A percentile compares a stretch with the other conserved stretches of the same genome.
Evolutionary conservation across 1,284 basidiomycete species (phyloP).

Genomic region (Cystobasidium sp.): DNA sequence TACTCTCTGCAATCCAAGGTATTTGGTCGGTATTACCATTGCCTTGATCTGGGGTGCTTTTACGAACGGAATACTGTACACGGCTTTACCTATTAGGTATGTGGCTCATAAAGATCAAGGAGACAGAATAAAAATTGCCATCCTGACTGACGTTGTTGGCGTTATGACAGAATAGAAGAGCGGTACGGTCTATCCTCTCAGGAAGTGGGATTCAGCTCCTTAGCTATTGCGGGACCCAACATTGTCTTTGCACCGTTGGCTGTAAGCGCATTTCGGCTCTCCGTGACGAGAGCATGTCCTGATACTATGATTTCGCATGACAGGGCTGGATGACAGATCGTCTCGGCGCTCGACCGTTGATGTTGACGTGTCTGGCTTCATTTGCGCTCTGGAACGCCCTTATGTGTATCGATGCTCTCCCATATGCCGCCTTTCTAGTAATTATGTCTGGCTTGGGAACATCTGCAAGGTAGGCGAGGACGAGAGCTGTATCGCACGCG

Average conservation of each 20-base stretch:
- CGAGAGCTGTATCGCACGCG: not conserved
- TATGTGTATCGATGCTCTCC: constrained; percentile 25
- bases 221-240: constrained; percentile 24
- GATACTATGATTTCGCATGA: not conserved
- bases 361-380: constrained; percentile 3
- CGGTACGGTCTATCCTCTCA: constrained; percentile 7
- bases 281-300: not conserved
- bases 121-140: too few relatives aligned
- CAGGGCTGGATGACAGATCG: constrained; percentile 37
- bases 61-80: not conserved
- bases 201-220: constrained; percentile 5
- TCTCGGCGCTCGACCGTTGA: constrained; percentile 19
- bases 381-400: constrained; percentile 19
- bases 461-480: not conserved
- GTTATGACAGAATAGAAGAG: constrained; percentile 5
- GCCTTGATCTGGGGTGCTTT: not conserved
- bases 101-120: not conserved
- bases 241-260: constrained; percentile 22
- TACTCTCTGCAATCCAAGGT: not conserved
- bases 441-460: constrained; percentile 19
- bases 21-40: not conserved
- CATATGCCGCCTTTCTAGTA: constrained; percentile 27
- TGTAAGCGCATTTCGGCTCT: not conserved
- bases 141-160: not conserved
- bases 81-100: constrained; percentile 14